Base-by-base conservation (phyloP, 2,329 filamentous ascomycete species). In the Coniella vitis region DNA sequence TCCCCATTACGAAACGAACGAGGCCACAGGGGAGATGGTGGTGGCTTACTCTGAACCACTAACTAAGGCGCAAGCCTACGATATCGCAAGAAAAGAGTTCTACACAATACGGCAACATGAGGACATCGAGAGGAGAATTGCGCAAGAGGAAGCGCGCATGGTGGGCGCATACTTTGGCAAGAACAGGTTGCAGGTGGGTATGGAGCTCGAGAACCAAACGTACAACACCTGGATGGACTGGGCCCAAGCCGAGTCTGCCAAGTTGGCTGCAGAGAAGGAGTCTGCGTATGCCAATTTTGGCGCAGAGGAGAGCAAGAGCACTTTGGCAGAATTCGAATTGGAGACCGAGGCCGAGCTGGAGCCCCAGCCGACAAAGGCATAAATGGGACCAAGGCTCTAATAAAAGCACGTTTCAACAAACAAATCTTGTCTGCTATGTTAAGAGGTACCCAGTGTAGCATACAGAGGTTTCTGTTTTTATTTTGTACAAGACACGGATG, bases 101-200 rank as follows among this genome's bases (percentile, higher is more conserved):
- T 98, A 98, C 71, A 73, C 77, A 39, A 69, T 91, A 55, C 85
- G 93, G 51, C 85, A 95, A 58, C 74, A 81, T 52, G 83, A 94
- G 59, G 90, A 96, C 56, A 79, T 95, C 41, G 83, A 91, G 69
- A 77, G 80, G 57, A 83, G 90, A 58, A 78, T 98, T 52, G 87
- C 91, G 7, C 75, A 81, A 43, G 93, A 98, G 69, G 93, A 98
- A 69, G 91, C 93, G 22, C 74, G 83, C 55, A 79, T 86, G 59
- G 84, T 86, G 5, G 93, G 93, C 46, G 90, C 90, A 44, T 89
- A 89, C 73, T 97, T 97, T 64, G 89, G 89, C 64, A 86, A 84
- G 66, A 75, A 79, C 37, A 76, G 79, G 52, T 65, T 90, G 45
- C 84, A 95, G 52, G 73, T 95, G 49, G 83, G 87, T 56, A 87